Evolutionary conservation across 306 rosid genomes (phyloP).

Genomic region (Glycine tomentella): DNA sequence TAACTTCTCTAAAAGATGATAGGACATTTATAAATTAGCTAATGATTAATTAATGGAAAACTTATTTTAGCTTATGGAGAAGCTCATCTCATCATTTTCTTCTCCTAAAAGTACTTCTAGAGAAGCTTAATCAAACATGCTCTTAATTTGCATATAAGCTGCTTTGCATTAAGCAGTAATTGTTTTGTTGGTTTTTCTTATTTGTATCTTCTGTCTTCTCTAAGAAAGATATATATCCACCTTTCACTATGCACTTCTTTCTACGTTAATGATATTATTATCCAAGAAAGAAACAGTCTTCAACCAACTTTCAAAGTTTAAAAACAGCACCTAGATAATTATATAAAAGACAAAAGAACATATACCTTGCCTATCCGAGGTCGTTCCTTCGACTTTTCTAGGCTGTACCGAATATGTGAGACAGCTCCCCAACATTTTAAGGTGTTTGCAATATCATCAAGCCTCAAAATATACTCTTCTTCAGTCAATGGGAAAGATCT

Average conservation of each 20-base stretch:
- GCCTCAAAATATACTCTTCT: constrained; percentile 96
- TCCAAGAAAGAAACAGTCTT: not conserved
- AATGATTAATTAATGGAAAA: no score
- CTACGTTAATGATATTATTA: constrained; percentile 3
- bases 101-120: no score
- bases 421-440: constrained; percentile 99
- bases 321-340: constrained; percentile 3
- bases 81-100: no score
- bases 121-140: no score
- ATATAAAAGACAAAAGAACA: constrained; percentile 31
- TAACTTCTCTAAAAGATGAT: no score
- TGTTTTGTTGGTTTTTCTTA: constrained; percentile 1
- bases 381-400: constrained; percentile 77
- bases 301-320: constrained; percentile 7
- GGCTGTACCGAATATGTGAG: constrained; percentile 93
- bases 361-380: constrained; percentile 97
- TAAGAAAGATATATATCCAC: not conserved
- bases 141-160: not conserved
- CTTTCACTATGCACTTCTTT: not conserved
- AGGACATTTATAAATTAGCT: no score
- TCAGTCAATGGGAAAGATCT: constrained; percentile 95
- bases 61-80: no score
- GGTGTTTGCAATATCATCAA: constrained; percentile 87
- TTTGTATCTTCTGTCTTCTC: not conserved
- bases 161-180: constrained; percentile 4